Percentiles rank a stretch among this genome's conserved stretches.
Evolutionary conservation across 768 basidiomycete genomes (phyloP).

Genomic region (Clitopilus passeckerianus): DNA sequence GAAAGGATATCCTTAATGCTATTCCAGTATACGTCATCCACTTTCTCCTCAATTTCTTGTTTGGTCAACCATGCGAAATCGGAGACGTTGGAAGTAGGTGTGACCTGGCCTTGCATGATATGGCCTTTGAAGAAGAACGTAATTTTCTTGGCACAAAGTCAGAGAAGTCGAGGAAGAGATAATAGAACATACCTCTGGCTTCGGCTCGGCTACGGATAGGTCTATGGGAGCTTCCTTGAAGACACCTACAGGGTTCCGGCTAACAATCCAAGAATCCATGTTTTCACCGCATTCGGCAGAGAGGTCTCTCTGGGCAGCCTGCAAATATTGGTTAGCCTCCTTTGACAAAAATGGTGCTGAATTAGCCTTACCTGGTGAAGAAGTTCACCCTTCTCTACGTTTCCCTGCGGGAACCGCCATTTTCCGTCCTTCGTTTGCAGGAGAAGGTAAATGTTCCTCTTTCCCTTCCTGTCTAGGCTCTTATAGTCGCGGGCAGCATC

Average conservation of each 20-base stretch:
- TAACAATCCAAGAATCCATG: slow-evolving; percentile 96
- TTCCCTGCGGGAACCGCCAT: slow-evolving; percentile 84
- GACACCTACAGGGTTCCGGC: slow-evolving; percentile 82
- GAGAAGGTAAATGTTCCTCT: slow-evolving; percentile 87
- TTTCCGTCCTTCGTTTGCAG: slow-evolving; percentile 50
- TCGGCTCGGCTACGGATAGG: slow-evolving; percentile 17
- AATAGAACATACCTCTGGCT: slow-evolving; percentile 31
- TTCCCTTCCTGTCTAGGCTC: slow-evolving; percentile 77
- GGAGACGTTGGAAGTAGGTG: slow-evolving; percentile 46
- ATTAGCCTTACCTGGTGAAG: slow-evolving; percentile 64
- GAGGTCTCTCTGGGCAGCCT: slow-evolving; percentile 77
- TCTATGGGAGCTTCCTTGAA: slow-evolving; percentile 44
- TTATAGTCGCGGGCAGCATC: slow-evolving; percentile 58
- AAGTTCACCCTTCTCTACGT: slow-evolving; percentile 56
- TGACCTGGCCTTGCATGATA: slow-evolving; percentile 84
- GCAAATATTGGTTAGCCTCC: background rate
- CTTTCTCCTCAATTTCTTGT: slow-evolving; percentile 73
- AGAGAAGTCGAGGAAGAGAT: background rate
- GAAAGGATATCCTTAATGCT: slow-evolving; percentile 79
- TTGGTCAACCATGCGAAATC: slow-evolving; percentile 96
- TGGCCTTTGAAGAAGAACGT: slow-evolving; percentile 95
- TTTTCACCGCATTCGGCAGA: slow-evolving; percentile 66
- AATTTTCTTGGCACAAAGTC: slow-evolving; percentile 42
- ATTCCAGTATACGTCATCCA: slow-evolving; percentile 71
- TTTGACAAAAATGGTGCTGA: background rate